phyloP scores from a whole-genome alignment of 495 filamentous ascomycete species.

The Aspergillus asperescens region DNA sequence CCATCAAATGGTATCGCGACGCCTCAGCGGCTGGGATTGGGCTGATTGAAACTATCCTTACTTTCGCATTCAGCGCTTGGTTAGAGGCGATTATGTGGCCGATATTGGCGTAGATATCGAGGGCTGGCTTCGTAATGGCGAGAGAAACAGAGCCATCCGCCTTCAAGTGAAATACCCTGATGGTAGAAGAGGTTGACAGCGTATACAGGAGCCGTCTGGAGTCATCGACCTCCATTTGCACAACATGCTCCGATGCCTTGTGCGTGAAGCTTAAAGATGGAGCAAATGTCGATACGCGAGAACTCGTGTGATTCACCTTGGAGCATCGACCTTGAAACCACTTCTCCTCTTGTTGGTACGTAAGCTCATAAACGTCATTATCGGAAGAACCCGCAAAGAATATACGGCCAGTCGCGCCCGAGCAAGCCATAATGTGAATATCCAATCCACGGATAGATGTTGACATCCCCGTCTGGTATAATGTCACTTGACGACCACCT shows the following conservation, averaged over 20 bases:
- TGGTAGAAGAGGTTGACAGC: constrained; percentile 76
- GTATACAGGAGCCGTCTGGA: constrained; percentile 84
- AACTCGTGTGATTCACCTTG: constrained; percentile 79
- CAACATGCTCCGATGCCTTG: constrained; percentile 55
- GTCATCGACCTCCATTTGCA: constrained; percentile 81
- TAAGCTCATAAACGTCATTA: constrained; percentile 85
- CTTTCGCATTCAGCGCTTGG: constrained; percentile 59
- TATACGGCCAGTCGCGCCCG: constrained; percentile 71
- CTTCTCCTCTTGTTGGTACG: constrained; percentile 91
- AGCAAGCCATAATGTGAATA: constrained; percentile 71
- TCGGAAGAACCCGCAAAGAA: constrained; percentile 81
- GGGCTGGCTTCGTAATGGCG: constrained; percentile 52
- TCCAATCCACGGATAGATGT: constrained; percentile 64
- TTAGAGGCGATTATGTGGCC: constrained; percentile 70
- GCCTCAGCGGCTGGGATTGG: constrained; percentile 78
- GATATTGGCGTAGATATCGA: constrained; percentile 59
- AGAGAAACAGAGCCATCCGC: constrained; percentile 45
- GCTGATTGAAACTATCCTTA: constrained; percentile 74
- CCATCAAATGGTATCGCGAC: constrained; percentile 79
- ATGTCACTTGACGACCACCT: constrained; percentile 63
- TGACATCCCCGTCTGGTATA: constrained; percentile 83
- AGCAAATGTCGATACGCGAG: constrained; percentile 65
- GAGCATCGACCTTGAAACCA: constrained; percentile 84
- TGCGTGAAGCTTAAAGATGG: constrained; percentile 52
- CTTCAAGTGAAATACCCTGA: constrained; percentile 78